These are phyloP conservation scores for Mycothermus thermophilus DNA, from an alignment of 495 filamentous ascomycete species.

Conservation along the genomic window DNA sequence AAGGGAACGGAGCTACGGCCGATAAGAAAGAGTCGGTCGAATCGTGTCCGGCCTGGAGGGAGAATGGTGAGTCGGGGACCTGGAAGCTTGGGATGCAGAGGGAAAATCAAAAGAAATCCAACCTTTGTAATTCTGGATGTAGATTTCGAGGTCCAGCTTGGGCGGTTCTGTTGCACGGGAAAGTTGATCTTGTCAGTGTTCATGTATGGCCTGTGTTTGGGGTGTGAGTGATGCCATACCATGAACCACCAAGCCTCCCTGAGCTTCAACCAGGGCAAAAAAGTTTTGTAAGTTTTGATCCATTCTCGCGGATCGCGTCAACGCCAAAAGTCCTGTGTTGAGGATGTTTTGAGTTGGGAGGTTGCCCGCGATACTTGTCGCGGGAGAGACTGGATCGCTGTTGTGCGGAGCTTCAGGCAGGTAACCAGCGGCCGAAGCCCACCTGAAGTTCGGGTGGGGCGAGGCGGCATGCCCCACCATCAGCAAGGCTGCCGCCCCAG, in stretches of 20 bases:
- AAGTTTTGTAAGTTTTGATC: neutral
- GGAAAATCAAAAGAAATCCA: slow-evolving; percentile 6
- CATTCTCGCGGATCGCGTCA: neutral
- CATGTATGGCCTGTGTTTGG: neutral
- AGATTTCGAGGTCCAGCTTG: slow-evolving; percentile 85
- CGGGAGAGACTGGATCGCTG: too few relatives aligned
- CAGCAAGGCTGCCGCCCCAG: too few relatives aligned
- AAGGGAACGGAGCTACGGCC: slow-evolving; percentile 64
- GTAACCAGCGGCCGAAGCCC: too few relatives aligned
- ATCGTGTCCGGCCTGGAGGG: slow-evolving; percentile 52
- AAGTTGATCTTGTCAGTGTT: neutral
- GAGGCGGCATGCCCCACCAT: too few relatives aligned
- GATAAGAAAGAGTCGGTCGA: slow-evolving; percentile 70
- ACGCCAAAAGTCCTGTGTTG: too few relatives aligned
- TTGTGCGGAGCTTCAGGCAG: too few relatives aligned
- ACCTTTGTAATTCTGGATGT: slow-evolving; percentile 87
- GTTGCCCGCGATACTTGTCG: too few relatives aligned
- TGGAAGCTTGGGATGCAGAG: neutral
- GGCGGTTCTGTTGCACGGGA: slow-evolving; percentile 54
- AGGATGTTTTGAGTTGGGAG: too few relatives aligned
- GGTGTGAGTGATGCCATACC: neutral
- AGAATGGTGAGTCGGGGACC: neutral
- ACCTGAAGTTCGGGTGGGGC: too few relatives aligned
- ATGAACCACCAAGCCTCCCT: neutral
- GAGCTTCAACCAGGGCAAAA: neutral